These are phyloP conservation scores for Clarireedia sp. DNA, from an alignment of 2,329 filamentous ascomycete species.

Conservation along the genomic window DNA sequence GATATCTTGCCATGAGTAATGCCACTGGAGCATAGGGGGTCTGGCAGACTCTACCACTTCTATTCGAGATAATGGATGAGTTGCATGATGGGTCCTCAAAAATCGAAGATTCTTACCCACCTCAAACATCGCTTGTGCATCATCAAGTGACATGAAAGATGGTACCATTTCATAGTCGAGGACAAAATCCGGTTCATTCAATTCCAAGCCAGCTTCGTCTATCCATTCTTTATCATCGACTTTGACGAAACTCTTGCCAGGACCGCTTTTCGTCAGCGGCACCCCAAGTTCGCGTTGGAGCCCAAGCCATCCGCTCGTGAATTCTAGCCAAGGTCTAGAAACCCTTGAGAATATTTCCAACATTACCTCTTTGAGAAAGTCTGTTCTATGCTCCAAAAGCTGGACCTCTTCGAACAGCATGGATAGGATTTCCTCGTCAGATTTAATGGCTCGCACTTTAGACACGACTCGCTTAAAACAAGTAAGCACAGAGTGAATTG, in stretches of 20 bases:
- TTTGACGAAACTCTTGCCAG: constrained; percentile 50
- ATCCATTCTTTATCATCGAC: constrained; percentile 46
- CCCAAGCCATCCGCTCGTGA: constrained; percentile 69
- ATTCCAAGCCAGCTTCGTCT: constrained; percentile 52
- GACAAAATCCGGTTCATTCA: constrained; percentile 51
- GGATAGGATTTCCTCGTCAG: constrained; percentile 55
- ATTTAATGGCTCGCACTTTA: constrained; percentile 29
- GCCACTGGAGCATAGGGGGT: constrained; percentile 57
- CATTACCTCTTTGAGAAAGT: constrained; percentile 54
- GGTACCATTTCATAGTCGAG: constrained; percentile 61
- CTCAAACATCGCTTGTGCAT: constrained; percentile 68
- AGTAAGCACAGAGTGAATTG: constrained; percentile 25
- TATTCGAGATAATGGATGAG: constrained; percentile 57
- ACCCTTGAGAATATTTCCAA: constrained; percentile 58
- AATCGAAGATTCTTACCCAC: constrained; percentile 70
- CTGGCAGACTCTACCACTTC: constrained; percentile 38
- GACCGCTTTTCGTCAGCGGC: constrained; percentile 42
- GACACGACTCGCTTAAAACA: constrained; percentile 27
- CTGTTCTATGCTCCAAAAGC: constrained; percentile 54
- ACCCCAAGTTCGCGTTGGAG: constrained; percentile 50
- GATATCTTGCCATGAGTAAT: constrained; percentile 65
- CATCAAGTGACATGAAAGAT: constrained; percentile 60
- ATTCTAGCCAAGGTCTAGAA: constrained; percentile 57
- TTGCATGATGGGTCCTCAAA: constrained; percentile 60
- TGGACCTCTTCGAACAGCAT: constrained; percentile 54